Base-by-base conservation (phyloP, 371 early-diverging fungal species). In the Mucor saturninus region DNA sequence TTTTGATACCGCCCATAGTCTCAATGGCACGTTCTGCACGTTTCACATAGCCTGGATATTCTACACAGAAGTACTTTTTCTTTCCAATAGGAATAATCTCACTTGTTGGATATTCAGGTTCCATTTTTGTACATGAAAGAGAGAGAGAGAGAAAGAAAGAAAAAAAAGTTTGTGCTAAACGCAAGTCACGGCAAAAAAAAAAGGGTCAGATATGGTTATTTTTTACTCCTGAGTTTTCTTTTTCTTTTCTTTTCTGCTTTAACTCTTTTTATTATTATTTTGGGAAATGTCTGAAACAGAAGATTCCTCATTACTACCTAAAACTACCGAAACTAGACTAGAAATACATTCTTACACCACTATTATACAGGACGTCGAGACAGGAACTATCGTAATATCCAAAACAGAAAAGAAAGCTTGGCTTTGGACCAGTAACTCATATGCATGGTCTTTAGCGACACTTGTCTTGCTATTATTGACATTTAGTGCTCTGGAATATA, bases 31-130 rank as follows among this genome's bases (percentile, higher is more conserved):
- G 75, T 8, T 84, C 73, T 9, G 71, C 14, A 40, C 72, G 58
- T 21, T 75, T 74, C 0, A 88, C 81, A 56, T 63, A 67, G 3
- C 88, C 90, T 31, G 90, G 90, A 46, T 85, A 85, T 68, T 90
- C 88, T 38, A 89, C 68, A 45, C 76, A 75, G 15, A 83, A 59
- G 61, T 79, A 87, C 39, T 69, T 59, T 29, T 64, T 67, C 13
- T 72, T 37, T 5, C 53, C 64, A 55, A 74, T 58, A 15, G 65
- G 68, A 21, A 59, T 30, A 6, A 62, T n/a, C n/a, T 70, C 70
- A 26, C 61, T 59, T 39, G n/a, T n/a, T 68, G 60, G 28, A 21
- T 62, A 30, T 14, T 29, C 40, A 5, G 3, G 28, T 28, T 46
- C 42, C 35, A 58, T 42, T 15, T 50, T 1, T 5, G 11, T 45